Evolutionary conservation across 495 filamentous ascomycete species (phyloP).

Genomic region (Hypoxylon intermedium): DNA sequence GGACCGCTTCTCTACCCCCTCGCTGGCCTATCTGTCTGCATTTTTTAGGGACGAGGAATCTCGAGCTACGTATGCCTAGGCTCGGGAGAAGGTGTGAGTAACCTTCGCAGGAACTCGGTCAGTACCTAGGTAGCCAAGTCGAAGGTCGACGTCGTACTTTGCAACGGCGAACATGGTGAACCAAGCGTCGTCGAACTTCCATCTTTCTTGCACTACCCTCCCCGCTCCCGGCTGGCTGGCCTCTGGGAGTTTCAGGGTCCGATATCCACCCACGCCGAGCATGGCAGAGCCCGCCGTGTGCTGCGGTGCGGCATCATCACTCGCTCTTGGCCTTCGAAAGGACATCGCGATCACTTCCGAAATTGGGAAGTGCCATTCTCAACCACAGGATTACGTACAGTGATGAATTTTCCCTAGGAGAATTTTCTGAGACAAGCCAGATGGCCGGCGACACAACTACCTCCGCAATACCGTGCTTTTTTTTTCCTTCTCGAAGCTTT

Average conservation of each 20-base stretch:
- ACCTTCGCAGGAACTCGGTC: no score
- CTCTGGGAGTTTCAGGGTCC: constrained; percentile 3
- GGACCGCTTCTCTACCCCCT: constrained; percentile 15
- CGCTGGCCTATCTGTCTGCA: background rate
- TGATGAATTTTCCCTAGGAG: constrained; percentile 22
- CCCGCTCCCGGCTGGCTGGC: background rate
- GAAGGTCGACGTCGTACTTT: no score
- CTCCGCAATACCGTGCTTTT: constrained; percentile 26
- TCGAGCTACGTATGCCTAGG: no score
- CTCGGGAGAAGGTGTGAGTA: no score
- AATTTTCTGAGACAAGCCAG: constrained; percentile 26
- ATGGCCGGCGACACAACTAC: constrained; percentile 36
- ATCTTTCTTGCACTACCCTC: constrained; percentile 8
- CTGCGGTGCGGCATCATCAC: constrained; percentile 28
- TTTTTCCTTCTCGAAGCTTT: constrained; percentile 28
- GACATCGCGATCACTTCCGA: constrained; percentile 32
- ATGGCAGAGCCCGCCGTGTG: constrained; percentile 18
- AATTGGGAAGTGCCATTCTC: constrained; percentile 37
- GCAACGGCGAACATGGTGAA: background rate
- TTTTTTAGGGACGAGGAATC: background rate
- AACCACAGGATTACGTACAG: constrained; percentile 35
- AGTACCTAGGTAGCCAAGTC: no score
- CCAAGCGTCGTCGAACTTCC: background rate
- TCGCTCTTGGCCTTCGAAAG: constrained; percentile 22
- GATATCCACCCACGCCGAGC: constrained; percentile 23